Percentiles rank a stretch among this genome's conserved stretches.
Conservation (phyloP, 257 asterid genomes). For the Petrea volubilis region DNA sequence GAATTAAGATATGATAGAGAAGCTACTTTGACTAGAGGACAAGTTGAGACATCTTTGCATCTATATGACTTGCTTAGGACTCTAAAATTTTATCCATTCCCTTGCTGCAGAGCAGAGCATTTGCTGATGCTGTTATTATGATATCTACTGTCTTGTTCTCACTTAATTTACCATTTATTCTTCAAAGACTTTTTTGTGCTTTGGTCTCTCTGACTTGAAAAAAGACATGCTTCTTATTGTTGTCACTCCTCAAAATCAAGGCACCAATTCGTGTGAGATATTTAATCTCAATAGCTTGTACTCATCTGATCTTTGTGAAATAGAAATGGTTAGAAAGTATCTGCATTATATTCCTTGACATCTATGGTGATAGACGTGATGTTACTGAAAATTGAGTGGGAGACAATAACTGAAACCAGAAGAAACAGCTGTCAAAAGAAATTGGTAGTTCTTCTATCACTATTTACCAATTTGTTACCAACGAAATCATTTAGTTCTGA, state of each 20-base stretch:
- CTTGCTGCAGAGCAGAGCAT: not conserved
- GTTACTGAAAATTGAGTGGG: not conserved
- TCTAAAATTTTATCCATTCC: not conserved
- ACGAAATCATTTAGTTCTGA: not conserved
- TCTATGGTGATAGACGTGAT: not conserved
- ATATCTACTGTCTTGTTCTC: slow-evolving; percentile 1
- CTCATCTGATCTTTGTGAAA: too few relatives aligned
- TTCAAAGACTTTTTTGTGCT: slow-evolving; percentile 6
- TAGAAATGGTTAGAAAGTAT: too few relatives aligned
- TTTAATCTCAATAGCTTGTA: not conserved
- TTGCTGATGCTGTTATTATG: not conserved
- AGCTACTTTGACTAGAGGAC: slow-evolving; percentile 8
- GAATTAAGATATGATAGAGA: too few relatives aligned
- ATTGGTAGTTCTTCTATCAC: not conserved
- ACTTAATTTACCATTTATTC: not conserved
- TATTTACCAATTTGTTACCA: not conserved
- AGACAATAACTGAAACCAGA: not conserved
- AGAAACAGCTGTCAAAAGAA: not conserved
- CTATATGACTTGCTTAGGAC: not conserved
- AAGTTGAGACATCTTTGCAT: not conserved
- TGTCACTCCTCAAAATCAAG: not conserved
- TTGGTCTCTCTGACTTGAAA: not conserved
- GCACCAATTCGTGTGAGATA: not conserved
- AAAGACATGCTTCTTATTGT: not conserved
- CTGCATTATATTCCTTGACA: too few relatives aligned